A percentile compares a stretch with the other conserved stretches of the same genome.
Conservation (phyloP, 2,329 filamentous ascomycete species). For the Aspergillus hortae region DNA sequence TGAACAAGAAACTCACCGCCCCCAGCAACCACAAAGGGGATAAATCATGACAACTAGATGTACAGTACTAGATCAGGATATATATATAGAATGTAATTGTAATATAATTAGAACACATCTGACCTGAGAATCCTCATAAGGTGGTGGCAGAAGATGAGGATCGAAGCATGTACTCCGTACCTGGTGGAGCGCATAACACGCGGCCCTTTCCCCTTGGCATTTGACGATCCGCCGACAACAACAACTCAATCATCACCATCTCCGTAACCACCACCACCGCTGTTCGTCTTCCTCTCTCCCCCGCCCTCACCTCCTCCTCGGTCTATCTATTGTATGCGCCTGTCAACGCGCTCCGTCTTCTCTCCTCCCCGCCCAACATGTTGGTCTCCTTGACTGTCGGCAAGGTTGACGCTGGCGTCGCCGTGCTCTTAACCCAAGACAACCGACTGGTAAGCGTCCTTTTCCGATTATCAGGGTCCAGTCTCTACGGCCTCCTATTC, state of each 20-base stretch:
- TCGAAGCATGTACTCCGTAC: background rate
- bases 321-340: constrained; percentile 4
- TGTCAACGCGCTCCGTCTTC: background rate
- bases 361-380: constrained; percentile 54
- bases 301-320: constrained; percentile 1
- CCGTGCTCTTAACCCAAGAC: constrained; percentile 92
- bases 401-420: constrained; percentile 98
- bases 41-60: background rate
- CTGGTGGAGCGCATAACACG: constrained; percentile 11
- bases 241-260: constrained; percentile 9
- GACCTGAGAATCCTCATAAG: background rate
- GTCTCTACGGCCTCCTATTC: background rate
- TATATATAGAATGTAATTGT: background rate
- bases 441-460: constrained; percentile 75
- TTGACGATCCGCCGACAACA: constrained; percentile 13
- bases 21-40: background rate
- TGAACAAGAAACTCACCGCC: background rate
- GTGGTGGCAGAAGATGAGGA: constrained; percentile 3
- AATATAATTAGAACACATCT: background rate
- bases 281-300: constrained; percentile 12
- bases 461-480: background rate
- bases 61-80: background rate
- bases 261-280: background rate
- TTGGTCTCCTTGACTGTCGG: constrained; percentile 96
- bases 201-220: constrained; percentile 24